Conservation (phyloP, 768 basidiomycete genomes). For the Tremella mesenterica region DNA sequence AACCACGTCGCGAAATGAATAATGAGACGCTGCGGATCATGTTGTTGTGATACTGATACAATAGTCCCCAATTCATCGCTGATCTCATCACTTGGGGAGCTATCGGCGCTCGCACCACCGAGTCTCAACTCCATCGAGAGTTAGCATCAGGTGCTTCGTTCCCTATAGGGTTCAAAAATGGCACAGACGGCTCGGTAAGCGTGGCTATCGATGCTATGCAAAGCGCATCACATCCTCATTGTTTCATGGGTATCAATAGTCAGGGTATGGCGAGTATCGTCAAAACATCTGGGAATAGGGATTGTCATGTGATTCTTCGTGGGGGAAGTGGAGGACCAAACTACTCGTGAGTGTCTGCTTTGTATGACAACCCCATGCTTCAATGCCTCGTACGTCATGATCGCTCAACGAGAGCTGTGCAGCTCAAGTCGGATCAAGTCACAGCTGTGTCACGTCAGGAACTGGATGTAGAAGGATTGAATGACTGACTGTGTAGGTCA, state of each 20-base stretch:
- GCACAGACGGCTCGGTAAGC: slow-evolving; percentile 78
- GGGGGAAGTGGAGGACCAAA: slow-evolving; percentile 89
- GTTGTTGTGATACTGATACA: no score
- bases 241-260: slow-evolving; percentile 70
- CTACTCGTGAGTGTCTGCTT: slow-evolving; percentile 52
- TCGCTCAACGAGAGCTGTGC: neutral
- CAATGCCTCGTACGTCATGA: no score
- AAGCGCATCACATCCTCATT: slow-evolving; percentile 80
- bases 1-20: no score
- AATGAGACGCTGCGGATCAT: no score
- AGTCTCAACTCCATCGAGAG: slow-evolving; percentile 93
- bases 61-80: slow-evolving; percentile 80
- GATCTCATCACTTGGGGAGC: slow-evolving; percentile 93
- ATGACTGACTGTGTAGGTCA: slow-evolving; percentile 10
- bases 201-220: slow-evolving; percentile 97
- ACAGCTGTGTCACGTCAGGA: neutral
- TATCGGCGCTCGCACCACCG: slow-evolving; percentile 94
- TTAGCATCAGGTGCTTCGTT: slow-evolving; percentile 92
- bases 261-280: slow-evolving; percentile 81
- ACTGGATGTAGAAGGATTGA: neutral
- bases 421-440: neutral
- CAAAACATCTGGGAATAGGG: slow-evolving; percentile 68
- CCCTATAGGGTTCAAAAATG: slow-evolving; percentile 96
- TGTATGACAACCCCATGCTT: no score
- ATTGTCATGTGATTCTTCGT: slow-evolving; percentile 92